Percentiles rank a stretch among this genome's conserved stretches.
These are phyloP conservation scores for Trapa bicornis DNA, from an alignment of 345 rosid species.

Conservation along the genomic window DNA sequence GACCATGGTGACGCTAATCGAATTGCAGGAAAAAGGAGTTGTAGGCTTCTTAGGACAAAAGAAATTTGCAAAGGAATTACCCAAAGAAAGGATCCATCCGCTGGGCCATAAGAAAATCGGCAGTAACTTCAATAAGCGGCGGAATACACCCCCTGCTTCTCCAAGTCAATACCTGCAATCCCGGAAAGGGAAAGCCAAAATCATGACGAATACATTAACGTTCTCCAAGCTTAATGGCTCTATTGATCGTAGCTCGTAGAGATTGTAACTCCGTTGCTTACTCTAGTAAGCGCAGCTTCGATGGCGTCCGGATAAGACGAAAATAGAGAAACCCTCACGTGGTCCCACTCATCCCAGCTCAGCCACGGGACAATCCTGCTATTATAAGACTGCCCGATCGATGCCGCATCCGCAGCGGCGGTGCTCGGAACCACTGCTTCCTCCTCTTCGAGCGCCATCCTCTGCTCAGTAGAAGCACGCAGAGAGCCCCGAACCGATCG, in stretches of 20 bases:
- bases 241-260: neutral
- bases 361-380: conserved; percentile 80
- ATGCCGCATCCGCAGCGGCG: neutral
- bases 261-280: conserved; percentile 14
- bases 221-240: neutral
- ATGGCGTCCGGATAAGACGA: conserved; percentile 45
- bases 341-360: conserved; percentile 89
- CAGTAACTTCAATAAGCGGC: conserved; percentile 67
- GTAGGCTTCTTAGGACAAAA: neutral
- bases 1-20: neutral
- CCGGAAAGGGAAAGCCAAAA: conserved; percentile 1
- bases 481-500: neutral
- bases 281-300: conserved; percentile 54
- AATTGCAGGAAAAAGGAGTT: neutral
- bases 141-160: conserved; percentile 78
- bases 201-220: neutral
- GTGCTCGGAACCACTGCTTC: conserved; percentile 1
- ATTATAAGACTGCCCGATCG: conserved; percentile 17
- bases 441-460: neutral
- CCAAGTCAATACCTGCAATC: conserved; percentile 60
- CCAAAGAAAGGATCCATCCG: conserved; percentile 62
- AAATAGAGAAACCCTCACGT: conserved; percentile 65
- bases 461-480: neutral
- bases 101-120: conserved; percentile 65
- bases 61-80: conserved; percentile 17